Base-by-base conservation (phyloP, 768 basidiomycete genomes). In the Favolaschia claudopus region DNA sequence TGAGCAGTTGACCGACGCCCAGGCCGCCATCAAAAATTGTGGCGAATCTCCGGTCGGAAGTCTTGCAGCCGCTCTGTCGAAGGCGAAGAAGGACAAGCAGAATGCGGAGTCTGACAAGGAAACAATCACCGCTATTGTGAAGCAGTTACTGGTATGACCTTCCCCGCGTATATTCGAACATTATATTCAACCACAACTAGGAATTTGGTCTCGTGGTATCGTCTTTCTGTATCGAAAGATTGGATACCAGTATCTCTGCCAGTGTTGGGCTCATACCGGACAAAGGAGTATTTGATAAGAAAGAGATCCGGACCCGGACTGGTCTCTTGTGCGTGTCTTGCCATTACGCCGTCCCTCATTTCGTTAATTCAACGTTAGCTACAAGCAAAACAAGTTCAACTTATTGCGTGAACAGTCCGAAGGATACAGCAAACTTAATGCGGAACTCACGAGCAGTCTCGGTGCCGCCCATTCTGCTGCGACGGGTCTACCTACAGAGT, bases 351-450 rank as follows among this genome's bases (percentile, higher is more conserved):
- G 44, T 14, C 17, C 40, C 29, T n/a, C 4, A 34, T 9, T 32
- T 36, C 39, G 28, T 9, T 43, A 33, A 49, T 34, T 56, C 22
- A 39, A 24, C 24, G 17, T 50, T n/a, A 96, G 93, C 72, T 96
- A 95, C 79, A 95, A 95, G 74, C 96, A 99, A 74, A 95, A 95
- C 77, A 99, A 99, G 75, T 96, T 96, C 81, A 99, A 99, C 70
- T 85, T 99, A 34, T 85, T 98, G 15, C 90, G 97, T 33, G 97
- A 99, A 77, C 93, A 97, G 67, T 95, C 95, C 1, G 96, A 99
- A 77, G 97, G 97, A 8, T 99, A 95, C 77, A 93, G 93, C 72
- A 95, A 96, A 73, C 85, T 99, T 29, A 85, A 89, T 25, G 86
- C 90, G 10, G 93, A 99, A 68, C 79, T 99, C 34, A 87, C 88